Evolutionary conservation across 345 rosid species (phyloP).

Genomic region (Populus davidiana): DNA sequence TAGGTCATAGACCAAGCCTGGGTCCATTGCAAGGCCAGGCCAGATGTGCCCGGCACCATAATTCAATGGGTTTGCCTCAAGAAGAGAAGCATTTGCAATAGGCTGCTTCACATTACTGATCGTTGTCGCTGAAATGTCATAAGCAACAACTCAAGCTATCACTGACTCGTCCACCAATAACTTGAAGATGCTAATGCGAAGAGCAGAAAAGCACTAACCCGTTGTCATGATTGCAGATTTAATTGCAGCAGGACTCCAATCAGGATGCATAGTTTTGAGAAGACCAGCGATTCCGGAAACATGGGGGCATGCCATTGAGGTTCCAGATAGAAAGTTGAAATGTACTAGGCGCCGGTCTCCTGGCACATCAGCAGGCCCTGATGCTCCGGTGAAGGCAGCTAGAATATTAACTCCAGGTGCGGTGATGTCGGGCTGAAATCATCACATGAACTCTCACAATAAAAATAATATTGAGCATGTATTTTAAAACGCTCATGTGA

Average conservation of each 20-base stretch:
- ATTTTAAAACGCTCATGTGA: too few species aligned
- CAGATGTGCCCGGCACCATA: too few species aligned
- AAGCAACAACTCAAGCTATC: too few species aligned
- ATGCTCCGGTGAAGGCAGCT: slow-evolving; percentile 63
- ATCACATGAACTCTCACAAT: too few species aligned
- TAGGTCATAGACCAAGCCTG: too few species aligned
- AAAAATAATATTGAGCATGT: too few species aligned
- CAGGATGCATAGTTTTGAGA: slow-evolving; percentile 13
- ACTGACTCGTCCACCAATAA: neutral
- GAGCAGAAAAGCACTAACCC: slow-evolving; percentile 1
- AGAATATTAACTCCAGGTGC: slow-evolving; percentile 86
- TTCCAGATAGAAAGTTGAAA: slow-evolving; percentile 76
- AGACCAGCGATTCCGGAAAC: slow-evolving; percentile 24
- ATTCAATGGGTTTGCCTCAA: too few species aligned
- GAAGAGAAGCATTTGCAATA: too few species aligned
- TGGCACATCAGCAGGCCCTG: slow-evolving; percentile 52
- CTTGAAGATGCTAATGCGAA: too few species aligned
- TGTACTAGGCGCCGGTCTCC: slow-evolving; percentile 48
- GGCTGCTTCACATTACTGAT: too few species aligned
- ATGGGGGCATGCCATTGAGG: slow-evolving; percentile 54
- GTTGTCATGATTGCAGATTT: slow-evolving; percentile 25
- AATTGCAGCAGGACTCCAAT: slow-evolving; percentile 29
- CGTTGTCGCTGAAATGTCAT: too few species aligned
- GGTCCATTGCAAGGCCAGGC: too few species aligned
- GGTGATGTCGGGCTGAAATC: slow-evolving; percentile 61